Percentiles rank a stretch among this genome's conserved stretches.
Evolutionary conservation across 495 filamentous ascomycete species (phyloP).

Genomic region (Neurospora hispaniola): DNA sequence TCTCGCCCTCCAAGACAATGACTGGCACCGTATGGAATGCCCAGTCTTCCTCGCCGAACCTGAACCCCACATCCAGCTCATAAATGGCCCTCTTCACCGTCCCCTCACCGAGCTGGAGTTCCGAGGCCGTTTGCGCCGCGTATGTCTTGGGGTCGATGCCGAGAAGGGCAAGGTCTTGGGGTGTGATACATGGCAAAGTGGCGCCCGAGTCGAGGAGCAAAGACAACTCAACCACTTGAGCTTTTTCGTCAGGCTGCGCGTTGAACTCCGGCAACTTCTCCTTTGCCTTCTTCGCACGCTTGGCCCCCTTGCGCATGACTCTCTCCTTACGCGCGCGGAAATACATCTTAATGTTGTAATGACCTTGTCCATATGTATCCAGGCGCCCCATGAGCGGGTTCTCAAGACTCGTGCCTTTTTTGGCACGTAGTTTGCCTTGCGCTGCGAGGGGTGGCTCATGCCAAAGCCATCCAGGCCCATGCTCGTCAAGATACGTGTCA

Average conservation of each 20-base stretch:
- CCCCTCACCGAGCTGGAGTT: conserved; percentile 11
- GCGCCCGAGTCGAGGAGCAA: conserved; percentile 36
- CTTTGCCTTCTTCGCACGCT: not conserved
- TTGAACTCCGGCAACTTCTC: not conserved
- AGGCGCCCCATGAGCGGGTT: conserved; percentile 9
- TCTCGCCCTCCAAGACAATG: conserved; percentile 10
- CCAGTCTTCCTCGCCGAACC: conserved; percentile 7
- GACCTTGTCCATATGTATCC: conserved; percentile 12
- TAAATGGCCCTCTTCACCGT: conserved; percentile 16
- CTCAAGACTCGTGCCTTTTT: conserved; percentile 21
- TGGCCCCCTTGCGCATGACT: not conserved
- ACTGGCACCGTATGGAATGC: conserved; percentile 17
- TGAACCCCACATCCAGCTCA: conserved; percentile 31
- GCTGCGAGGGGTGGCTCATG: conserved; percentile 33
- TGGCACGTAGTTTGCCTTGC: conserved; percentile 12
- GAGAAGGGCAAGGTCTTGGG: conserved; percentile 24
- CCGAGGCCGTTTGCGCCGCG: conserved; percentile 24
- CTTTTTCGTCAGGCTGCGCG: not conserved
- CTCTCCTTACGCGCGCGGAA: conserved; percentile 15
- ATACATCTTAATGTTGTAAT: conserved; percentile 17
- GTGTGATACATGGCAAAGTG: conserved; percentile 28
- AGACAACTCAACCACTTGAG: conserved; percentile 9
- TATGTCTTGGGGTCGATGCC: conserved; percentile 24
- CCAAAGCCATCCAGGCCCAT: conserved; percentile 41
- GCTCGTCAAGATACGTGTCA: conserved; percentile 23